Evolutionary conservation across 2,329 filamentous ascomycete species (phyloP), one percentile per base, ranked within the genome.

Genomic region (Microsporum audouinii): DNA sequence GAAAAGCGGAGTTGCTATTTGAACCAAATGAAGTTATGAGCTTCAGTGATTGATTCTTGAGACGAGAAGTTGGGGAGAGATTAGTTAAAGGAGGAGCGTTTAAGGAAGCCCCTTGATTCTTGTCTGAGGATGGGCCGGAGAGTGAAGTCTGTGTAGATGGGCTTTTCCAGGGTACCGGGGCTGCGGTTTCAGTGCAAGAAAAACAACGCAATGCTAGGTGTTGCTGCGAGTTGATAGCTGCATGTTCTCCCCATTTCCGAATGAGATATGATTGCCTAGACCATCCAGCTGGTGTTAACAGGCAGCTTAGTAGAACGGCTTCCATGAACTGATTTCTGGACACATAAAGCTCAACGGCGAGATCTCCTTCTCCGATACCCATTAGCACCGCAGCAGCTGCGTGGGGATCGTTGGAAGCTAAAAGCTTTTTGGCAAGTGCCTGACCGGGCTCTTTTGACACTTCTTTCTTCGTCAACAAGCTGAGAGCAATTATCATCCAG

Each of bases 401-500:
- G 70, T 99, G 91, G 1, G 96, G 79, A 68, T 99, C 94, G 33
- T 90, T 91, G 65, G 87, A 89, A 72, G 95, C 91, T 1, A 99
- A 81, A 0, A 99, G 80, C 57, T 91, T 86, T 72, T 96, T 91
- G 0, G 96, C 89, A 67, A 96, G 96, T 2, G 90, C 87, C 62
- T 92, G 88, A 0, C 89, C 91, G 14, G 97, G 84, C 72, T 95
- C 95, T 71, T 95, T 91, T 68, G 95, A 89, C 0, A 90, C 90
- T 41, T 84, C 80, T 63, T 84, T 79, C 2, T 85, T 83, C 58
- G 88, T 90, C 75, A 97, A 95, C 45, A 89, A 88, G 70, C 89
- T 95, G 58, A 99, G 76, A 8, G 94, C 92, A 39, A 99, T 78
- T 62, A 97, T 77, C 90, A 99, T 96, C 94, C 94, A 99, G 73